phyloP scores from a whole-genome alignment of 495 filamentous ascomycete genomes.

The Trichoderma parareesei region DNA sequence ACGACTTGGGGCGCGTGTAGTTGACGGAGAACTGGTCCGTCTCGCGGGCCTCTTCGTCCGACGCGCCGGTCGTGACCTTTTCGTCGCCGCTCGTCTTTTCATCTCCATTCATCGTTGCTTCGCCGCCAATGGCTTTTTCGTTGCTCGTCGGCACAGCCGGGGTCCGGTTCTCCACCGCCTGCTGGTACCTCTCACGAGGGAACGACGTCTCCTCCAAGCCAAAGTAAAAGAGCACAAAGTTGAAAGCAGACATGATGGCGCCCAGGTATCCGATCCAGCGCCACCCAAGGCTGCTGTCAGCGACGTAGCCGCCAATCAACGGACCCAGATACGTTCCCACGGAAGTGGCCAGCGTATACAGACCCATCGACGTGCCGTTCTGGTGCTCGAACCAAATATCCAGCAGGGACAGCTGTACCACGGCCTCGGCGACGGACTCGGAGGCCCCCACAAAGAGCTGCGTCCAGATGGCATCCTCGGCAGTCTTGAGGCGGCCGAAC shows the following conservation, averaged over 20 bases:
- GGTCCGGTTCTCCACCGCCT: neutral
- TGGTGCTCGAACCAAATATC: conserved; percentile 6
- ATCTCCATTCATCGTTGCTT: neutral
- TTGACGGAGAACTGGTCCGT: neutral
- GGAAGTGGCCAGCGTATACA: conserved; percentile 4
- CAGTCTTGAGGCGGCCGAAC: neutral
- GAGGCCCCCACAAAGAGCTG: neutral
- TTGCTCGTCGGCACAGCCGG: neutral
- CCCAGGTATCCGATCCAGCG: conserved; percentile 4
- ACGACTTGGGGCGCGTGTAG: neutral
- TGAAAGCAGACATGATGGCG: conserved; percentile 5
- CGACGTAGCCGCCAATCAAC: neutral
- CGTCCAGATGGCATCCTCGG: neutral
- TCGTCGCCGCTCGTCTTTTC: neutral
- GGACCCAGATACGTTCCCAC: conserved; percentile 2
- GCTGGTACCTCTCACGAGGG: conserved; percentile 1
- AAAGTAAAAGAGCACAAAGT: conserved; percentile 7
- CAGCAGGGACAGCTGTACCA: neutral
- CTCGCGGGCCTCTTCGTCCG: neutral
- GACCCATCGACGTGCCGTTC: neutral
- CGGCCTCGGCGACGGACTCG: conserved; percentile 4
- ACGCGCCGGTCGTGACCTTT: neutral
- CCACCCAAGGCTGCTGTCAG: neutral
- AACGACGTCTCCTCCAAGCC: conserved; percentile 1
- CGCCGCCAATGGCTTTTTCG: neutral